A percentile compares a stretch with the other conserved stretches of the same genome.
phyloP scores from a whole-genome alignment of 2,329 filamentous ascomycete genomes.

The Diaporthe ilicicola region DNA sequence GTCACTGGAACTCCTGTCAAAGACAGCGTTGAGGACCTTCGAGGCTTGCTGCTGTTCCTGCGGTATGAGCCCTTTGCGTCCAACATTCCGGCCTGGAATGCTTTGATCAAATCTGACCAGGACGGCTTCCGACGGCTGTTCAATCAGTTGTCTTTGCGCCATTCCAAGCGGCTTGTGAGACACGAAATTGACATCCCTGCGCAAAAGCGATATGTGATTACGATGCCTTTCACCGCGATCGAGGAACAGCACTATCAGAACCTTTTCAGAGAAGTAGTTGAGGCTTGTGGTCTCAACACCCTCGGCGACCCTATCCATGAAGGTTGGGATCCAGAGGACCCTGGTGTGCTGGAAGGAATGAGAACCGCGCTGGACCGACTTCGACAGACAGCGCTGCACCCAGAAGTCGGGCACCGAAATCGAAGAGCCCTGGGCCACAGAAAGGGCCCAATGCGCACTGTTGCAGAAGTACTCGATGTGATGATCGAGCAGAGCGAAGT shows the following conservation, averaged over 20 bases:
- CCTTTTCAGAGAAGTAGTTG: constrained; percentile 78
- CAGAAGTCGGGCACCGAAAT: constrained; percentile 77
- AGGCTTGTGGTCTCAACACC: constrained; percentile 70
- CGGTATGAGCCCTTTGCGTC: constrained; percentile 79
- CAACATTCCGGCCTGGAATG: constrained; percentile 71
- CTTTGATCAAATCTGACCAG: constrained; percentile 69
- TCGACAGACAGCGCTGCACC: constrained; percentile 85
- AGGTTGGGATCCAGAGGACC: constrained; percentile 72
- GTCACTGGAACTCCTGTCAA: constrained; percentile 91
- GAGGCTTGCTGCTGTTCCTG: constrained; percentile 83
- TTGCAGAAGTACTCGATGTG: constrained; percentile 84
- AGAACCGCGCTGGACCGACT: constrained; percentile 79
- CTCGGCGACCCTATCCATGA: constrained; percentile 69
- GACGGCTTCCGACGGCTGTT: constrained; percentile 75
- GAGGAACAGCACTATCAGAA: constrained; percentile 90
- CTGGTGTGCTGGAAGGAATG: constrained; percentile 73
- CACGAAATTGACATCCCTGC: constrained; percentile 81
- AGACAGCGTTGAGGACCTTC: constrained; percentile 71
- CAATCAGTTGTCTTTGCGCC: constrained; percentile 76
- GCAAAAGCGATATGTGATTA: constrained; percentile 88
- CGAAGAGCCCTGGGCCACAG: constrained; percentile 69
- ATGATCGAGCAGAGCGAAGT: constrained; percentile 90
- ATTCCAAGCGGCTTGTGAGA: constrained; percentile 84
- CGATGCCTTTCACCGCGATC: constrained; percentile 86
- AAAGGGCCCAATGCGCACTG: constrained; percentile 76